Conservation (phyloP, 2,329 filamentous ascomycete genomes). For the Nothophoma quercina region DNA sequence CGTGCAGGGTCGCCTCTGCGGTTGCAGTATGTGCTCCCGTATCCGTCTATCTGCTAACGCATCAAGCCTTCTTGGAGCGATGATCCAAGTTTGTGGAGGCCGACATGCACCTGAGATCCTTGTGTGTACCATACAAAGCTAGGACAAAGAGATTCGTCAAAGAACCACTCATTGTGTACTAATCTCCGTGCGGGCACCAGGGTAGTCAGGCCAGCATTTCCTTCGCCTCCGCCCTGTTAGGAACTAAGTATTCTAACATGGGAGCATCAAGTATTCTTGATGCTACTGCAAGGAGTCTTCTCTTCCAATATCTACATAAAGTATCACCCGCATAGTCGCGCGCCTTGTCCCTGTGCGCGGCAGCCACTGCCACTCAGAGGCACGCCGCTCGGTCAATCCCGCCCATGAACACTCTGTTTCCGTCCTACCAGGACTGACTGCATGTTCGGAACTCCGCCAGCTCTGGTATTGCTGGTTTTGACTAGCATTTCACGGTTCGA, state of each 20-base stretch:
- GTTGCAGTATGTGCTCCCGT: slow-evolving; percentile 28
- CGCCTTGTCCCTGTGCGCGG: slow-evolving; percentile 29
- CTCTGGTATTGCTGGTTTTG: slow-evolving; percentile 4
- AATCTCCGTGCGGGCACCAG: slow-evolving; percentile 32
- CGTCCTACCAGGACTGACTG: slow-evolving; percentile 32
- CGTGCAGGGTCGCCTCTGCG: slow-evolving; percentile 28
- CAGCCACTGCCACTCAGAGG: slow-evolving; percentile 26
- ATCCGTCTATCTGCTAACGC: slow-evolving; percentile 29
- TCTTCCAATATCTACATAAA: slow-evolving; percentile 30
- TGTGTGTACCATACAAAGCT: slow-evolving; percentile 15
- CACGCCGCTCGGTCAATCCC: slow-evolving; percentile 32
- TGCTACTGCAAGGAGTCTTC: slow-evolving; percentile 29
- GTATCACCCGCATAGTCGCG: slow-evolving; percentile 22
- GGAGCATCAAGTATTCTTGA: slow-evolving; percentile 18
- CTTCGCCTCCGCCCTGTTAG: slow-evolving; percentile 29
- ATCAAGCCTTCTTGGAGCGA: slow-evolving; percentile 32
- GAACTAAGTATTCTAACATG: slow-evolving; percentile 9
- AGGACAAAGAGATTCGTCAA: slow-evolving; percentile 6
- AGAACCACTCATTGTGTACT: slow-evolving; percentile 27
- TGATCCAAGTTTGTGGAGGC: slow-evolving; percentile 29
- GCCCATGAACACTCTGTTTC: slow-evolving; percentile 33
- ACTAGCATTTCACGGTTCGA: slow-evolving; percentile 7
- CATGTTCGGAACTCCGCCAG: slow-evolving; percentile 26
- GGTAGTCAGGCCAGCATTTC: slow-evolving; percentile 16
- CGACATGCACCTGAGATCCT: slow-evolving; percentile 33